Conservation (phyloP, 345 rosid genomes). For the Leavenworthia alabamica region DNA sequence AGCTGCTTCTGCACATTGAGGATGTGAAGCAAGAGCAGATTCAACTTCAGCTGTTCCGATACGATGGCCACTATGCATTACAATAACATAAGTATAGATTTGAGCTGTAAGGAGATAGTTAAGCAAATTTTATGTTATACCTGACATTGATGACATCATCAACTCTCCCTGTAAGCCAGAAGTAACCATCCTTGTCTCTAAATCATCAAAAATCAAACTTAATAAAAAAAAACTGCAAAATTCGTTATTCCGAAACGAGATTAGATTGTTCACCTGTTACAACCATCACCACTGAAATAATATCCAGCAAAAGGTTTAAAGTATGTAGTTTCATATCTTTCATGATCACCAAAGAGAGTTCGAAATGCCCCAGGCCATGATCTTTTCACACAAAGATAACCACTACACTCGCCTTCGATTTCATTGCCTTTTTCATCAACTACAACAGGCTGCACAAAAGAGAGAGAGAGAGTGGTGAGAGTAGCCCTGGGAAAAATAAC, state of each 20-base stretch:
- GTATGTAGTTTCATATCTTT: constrained; percentile 94
- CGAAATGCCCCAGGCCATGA: constrained; percentile 99
- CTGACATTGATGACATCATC: constrained; percentile 99
- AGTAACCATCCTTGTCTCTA: constrained; percentile 97
- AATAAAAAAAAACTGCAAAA: background rate
- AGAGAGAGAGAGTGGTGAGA: background rate
- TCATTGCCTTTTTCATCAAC: constrained; percentile 98
- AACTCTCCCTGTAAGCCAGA: constrained; percentile 97
- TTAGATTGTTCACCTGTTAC: constrained; percentile 55
- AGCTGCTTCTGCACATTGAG: constrained; percentile 96
- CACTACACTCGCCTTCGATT: constrained; percentile 90
- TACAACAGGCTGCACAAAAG: constrained; percentile 54
- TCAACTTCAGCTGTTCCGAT: constrained; percentile 99
- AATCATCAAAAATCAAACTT: constrained; percentile 27
- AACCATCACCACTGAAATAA: constrained; percentile 95
- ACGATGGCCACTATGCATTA: constrained; percentile 79
- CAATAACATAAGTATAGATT: background rate
- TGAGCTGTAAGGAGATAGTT: background rate
- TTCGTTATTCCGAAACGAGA: background rate
- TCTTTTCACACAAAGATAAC: constrained; percentile 76
- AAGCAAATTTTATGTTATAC: constrained; percentile 27
- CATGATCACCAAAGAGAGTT: constrained; percentile 96
- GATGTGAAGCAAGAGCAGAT: constrained; percentile 96
- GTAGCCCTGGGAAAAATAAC: no score
- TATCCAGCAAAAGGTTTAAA: constrained; percentile 93